Base-by-base conservation (phyloP, 768 basidiomycete species). In the Crassisporium funariophilum region DNA sequence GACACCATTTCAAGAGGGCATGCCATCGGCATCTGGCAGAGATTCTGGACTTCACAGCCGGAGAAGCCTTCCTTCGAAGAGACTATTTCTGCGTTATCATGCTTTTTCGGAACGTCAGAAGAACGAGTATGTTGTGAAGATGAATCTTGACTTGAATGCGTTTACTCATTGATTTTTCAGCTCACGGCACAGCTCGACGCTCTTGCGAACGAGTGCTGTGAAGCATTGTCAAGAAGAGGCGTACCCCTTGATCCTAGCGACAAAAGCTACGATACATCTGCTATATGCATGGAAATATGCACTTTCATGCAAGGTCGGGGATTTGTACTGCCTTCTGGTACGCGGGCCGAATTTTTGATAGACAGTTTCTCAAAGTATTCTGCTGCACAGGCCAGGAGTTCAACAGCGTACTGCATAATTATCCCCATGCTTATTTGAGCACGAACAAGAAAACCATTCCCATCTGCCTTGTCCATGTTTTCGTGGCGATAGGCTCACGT, bases 401-500 rank as follows among this genome's bases (percentile, higher is more conserved):
- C 54, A 64, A 71, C 42, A 52, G 69, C 24, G 65, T 81, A n/a
- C 57, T 68, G 40, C 78, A 81, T 49, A 75, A 77, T 37, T 84
- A 83, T 50, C 83, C 84, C 13, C 83, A 84, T 52, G 58, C 66
- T 44, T 82, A 84, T 55, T 70, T 86, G 16, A 69, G 67, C 1
- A 70, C 71, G 1, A 64, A 76, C 54, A 79, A 71, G 46, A 61
- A 62, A 17, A 76, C 81, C 0, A 73, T 86, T 35, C 83, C 84
- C 0, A 76, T 86, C 38, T 81, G 81, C 9, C 66, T 86, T 34
- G 76, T 77, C 29, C 81, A 79, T 61, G 57, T 83, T 17, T 86
- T 83, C 49, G 72, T 79, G 10, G 72, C 75, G 13, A 63, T 86
- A 35, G 74, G 74, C 13, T 70, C 73, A 12, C 72, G 79, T 24